These are phyloP conservation scores for Boechera stricta DNA, from an alignment of 345 rosid genomes.

Conservation along the genomic window DNA sequence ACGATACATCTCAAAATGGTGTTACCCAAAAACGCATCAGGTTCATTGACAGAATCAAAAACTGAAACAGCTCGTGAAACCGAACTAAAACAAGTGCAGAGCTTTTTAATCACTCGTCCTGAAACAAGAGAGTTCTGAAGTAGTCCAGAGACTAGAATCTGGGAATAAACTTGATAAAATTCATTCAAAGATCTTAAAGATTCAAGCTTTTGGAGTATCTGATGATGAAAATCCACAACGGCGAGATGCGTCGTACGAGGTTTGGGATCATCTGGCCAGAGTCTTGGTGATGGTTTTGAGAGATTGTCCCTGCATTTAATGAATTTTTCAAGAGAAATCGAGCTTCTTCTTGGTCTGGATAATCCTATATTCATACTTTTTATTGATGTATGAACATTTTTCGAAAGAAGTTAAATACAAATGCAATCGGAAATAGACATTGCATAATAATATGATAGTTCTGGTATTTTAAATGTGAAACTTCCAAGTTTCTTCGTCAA, in stretches of 20 bases:
- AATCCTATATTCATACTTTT: conserved; percentile 8
- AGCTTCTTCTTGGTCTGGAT: conserved; percentile 34
- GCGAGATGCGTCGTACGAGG: conserved; percentile 20
- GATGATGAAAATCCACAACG: conserved; percentile 46
- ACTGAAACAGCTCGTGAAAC: conserved; percentile 53
- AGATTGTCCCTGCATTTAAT: conserved; percentile 55
- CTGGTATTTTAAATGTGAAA: too few species aligned
- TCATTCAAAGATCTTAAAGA: conserved; percentile 47
- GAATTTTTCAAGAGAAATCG: conserved; percentile 51
- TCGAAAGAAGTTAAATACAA: too few species aligned
- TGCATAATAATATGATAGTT: too few species aligned
- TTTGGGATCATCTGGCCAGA: conserved; percentile 52
- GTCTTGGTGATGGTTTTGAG: conserved; percentile 52
- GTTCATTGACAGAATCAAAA: conserved; percentile 51
- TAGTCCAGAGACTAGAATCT: conserved; percentile 51
- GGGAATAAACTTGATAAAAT: conserved; percentile 56
- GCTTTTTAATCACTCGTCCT: conserved; percentile 60
- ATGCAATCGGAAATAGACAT: too few species aligned
- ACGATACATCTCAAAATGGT: conserved; percentile 55
- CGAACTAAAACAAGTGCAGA: conserved; percentile 50
- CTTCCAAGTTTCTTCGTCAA: too few species aligned
- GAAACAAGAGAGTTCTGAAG: conserved; percentile 58
- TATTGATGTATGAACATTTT: too few species aligned
- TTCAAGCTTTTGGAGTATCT: conserved; percentile 50
- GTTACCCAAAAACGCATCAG: conserved; percentile 69